Evolutionary conservation across 192 early-diverging fungal species (phyloP).

Genomic region (Phlyctochytrium planicorne): DNA sequence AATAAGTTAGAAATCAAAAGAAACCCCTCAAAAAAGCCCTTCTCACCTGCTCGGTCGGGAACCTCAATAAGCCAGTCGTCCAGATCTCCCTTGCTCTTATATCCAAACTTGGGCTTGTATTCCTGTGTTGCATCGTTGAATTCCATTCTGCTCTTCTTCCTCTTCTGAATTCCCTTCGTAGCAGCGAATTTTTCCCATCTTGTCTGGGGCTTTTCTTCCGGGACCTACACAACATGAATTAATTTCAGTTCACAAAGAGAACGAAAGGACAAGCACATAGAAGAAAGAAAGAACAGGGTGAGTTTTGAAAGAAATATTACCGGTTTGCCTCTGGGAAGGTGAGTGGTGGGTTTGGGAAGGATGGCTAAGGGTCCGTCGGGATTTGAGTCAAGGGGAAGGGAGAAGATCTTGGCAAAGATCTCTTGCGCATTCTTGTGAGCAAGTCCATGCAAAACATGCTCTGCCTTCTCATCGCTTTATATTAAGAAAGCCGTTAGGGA

Average conservation of each 20-base stretch:
- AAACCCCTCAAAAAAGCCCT: background rate
- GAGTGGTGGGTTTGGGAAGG: slow-evolving; percentile 66
- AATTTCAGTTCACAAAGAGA: background rate
- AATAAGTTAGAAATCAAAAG: background rate
- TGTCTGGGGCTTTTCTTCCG: slow-evolving; percentile 85
- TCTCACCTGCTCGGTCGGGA: slow-evolving; percentile 58
- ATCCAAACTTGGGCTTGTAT: slow-evolving; percentile 89
- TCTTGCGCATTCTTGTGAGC: slow-evolving; percentile 82
- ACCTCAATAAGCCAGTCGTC: slow-evolving; percentile 96
- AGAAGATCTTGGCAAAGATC: slow-evolving; percentile 86
- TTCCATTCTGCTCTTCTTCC: slow-evolving; percentile 79
- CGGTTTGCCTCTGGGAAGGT: slow-evolving; percentile 88
- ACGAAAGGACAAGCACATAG: slow-evolving; percentile 1
- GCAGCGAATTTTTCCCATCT: slow-evolving; percentile 99
- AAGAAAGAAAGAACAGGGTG: no score
- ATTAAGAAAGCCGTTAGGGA: slow-evolving; percentile 18
- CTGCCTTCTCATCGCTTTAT: slow-evolving; percentile 6
- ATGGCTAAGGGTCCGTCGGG: slow-evolving; percentile 76
- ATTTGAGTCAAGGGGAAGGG: slow-evolving; percentile 62
- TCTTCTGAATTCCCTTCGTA: slow-evolving; percentile 87
- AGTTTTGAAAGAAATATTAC: no score
- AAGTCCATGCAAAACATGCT: slow-evolving; percentile 38
- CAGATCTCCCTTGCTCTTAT: slow-evolving; percentile 70
- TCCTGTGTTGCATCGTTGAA: slow-evolving; percentile 82
- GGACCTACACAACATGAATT: slow-evolving; percentile 47